phyloP scores from a whole-genome alignment of 2,329 filamentous ascomycete species.

The Pyrenochaeta sp. region DNA sequence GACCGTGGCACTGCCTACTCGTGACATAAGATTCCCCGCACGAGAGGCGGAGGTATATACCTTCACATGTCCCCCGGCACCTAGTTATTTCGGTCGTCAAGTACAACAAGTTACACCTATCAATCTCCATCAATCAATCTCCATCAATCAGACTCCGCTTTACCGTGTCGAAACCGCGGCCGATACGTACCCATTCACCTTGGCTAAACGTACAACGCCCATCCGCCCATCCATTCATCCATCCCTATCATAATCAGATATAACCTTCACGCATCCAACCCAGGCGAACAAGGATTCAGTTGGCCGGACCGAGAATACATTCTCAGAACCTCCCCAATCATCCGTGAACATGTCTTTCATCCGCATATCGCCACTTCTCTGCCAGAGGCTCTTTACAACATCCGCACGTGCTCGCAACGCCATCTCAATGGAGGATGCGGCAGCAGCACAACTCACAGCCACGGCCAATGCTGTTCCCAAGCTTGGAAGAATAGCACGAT shows the following conservation, averaged over 20 bases:
- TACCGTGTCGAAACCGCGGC: constrained; percentile 23
- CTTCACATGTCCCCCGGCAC: constrained; percentile 22
- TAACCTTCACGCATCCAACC: constrained; percentile 10
- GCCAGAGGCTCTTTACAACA: constrained; percentile 41
- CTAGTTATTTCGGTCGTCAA: constrained; percentile 17
- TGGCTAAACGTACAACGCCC: constrained; percentile 13
- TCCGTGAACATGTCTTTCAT: constrained; percentile 37
- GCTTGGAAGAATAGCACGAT: constrained; percentile 43
- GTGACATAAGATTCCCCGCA: constrained; percentile 38
- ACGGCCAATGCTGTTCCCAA: constrained; percentile 35
- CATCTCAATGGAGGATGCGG: constrained; percentile 32
- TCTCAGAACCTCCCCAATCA: constrained; percentile 5
- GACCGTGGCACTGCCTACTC: constrained; percentile 37
- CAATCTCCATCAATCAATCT: constrained; percentile 8
- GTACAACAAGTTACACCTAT: constrained; percentile 20
- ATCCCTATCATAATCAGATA: constrained; percentile 3
- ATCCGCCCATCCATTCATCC: constrained; percentile 3
- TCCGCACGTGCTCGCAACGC: constrained; percentile 34
- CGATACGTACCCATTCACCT: constrained; percentile 22
- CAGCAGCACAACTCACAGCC: constrained; percentile 35
- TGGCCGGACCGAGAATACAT: constrained; percentile 1
- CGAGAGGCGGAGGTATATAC: constrained; percentile 32
- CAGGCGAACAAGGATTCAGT: constrained; percentile 2
- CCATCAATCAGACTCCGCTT: constrained; percentile 15
- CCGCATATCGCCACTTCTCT: constrained; percentile 32